phyloP scores from a whole-genome alignment of 176 grass and related monocot species.

The Aegilops tauschii region DNA sequence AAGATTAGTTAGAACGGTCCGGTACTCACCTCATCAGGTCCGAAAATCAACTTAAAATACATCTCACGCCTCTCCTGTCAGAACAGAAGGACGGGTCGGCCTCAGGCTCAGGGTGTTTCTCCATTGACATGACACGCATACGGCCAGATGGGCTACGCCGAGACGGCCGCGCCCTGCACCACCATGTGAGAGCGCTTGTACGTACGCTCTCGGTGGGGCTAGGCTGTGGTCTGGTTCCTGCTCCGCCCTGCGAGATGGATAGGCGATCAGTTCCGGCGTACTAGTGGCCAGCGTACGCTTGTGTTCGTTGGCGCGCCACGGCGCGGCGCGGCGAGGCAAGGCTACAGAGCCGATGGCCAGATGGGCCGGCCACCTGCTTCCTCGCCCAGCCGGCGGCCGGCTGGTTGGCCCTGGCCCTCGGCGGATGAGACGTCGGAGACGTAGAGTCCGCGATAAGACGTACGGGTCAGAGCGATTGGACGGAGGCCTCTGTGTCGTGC shows the following conservation, averaged over 20 bases:
- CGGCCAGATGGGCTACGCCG: neutral
- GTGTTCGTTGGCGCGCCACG: neutral
- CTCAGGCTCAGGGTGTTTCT: neutral
- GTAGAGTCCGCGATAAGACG: neutral
- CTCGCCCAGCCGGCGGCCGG: neutral
- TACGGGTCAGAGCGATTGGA: constrained; percentile 6
- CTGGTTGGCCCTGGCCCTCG: neutral
- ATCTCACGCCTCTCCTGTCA: constrained; percentile 5
- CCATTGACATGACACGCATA: neutral
- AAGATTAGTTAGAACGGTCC: constrained; percentile 4
- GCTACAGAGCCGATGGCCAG: neutral
- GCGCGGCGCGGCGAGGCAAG: neutral
- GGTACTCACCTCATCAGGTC: neutral
- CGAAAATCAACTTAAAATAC: neutral
- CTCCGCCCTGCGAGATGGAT: constrained; percentile 11
- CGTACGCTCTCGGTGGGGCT: neutral
- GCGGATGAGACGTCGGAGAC: neutral
- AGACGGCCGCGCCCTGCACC: neutral
- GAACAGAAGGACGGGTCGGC: neutral
- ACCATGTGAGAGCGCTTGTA: constrained; percentile 6
- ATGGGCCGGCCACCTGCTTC: constrained; percentile 9
- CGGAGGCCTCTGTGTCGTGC: neutral
- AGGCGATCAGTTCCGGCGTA: neutral
- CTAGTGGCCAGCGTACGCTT: neutral
- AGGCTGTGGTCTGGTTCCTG: constrained; percentile 37